Conservation (phyloP, 768 basidiomycete species). For the Rhizopogon rudus region DNA sequence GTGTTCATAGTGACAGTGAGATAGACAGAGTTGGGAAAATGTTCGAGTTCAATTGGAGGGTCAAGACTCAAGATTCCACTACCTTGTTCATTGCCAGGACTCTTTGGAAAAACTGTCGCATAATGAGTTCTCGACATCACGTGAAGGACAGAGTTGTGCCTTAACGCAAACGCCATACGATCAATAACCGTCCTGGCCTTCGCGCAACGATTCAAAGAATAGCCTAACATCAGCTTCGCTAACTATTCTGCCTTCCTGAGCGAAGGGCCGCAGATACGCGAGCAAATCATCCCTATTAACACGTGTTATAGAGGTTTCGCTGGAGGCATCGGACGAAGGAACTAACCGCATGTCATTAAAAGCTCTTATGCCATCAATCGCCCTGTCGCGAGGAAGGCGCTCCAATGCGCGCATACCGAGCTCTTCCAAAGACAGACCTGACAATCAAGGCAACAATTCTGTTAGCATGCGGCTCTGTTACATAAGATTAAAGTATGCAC, state of each 20-base stretch:
- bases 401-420: slow-evolving; percentile 76
- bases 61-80: background rate
- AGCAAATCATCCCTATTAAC: slow-evolving; percentile 60
- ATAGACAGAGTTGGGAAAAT: background rate
- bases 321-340: background rate
- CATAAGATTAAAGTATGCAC: slow-evolving; percentile 28
- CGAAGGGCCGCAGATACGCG: slow-evolving; percentile 72
- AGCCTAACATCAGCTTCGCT: slow-evolving; percentile 63
- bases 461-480: background rate
- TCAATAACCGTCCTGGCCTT: slow-evolving; percentile 14
- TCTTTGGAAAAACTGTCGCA: too few species aligned
- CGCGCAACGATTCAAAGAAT: slow-evolving; percentile 57
- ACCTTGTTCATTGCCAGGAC: background rate
- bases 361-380: slow-evolving; percentile 79
- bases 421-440: slow-evolving; percentile 77
- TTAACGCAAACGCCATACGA: background rate
- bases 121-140: background rate
- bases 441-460: background rate
- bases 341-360: slow-evolving; percentile 80
- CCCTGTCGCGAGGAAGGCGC: slow-evolving; percentile 71
- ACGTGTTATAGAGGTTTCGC: background rate
- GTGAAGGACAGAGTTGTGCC: background rate
- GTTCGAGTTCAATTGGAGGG: background rate
- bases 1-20: background rate
- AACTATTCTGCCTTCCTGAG: slow-evolving; percentile 70